Base-by-base conservation (phyloP, 2,329 filamentous ascomycete species). In the Aureobasidium sp. region DNA sequence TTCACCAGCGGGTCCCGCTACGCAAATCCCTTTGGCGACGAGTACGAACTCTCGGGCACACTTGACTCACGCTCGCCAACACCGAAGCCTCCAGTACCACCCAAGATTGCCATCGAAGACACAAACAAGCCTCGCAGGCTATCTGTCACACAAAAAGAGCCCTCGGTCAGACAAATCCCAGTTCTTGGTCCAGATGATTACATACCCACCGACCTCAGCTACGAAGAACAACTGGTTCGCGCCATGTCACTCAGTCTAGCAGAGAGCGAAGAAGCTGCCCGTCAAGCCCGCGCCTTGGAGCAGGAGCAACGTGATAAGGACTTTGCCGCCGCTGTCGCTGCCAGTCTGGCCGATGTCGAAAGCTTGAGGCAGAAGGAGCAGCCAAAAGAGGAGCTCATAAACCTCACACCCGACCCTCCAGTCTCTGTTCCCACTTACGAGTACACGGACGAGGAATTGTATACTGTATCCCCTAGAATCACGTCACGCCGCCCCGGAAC, bases 1-100 rank as follows among this genome's bases (percentile, higher is more conserved):
- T 76, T 78, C 65, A 69, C 72, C 13, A 67, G 71, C 52, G 78
- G 78, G 17, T 70, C 77, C 29, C 68, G 69, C 5, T 73, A 74
- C 29, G 73, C 74, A 1, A 77, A 80, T 57, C 78, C 79, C 5
- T 81, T 81, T 65, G 70, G 72, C 15, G 78, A 81, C 63, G 75
- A 77, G 62, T 73, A 70, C 52, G 72, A 69, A 12, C 57, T 74
- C 29, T 71, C 73, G 17, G 51, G 43, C 6, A 59, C 64, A 20
- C 55, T 63, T n/a, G 29, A 72, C 65, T 66, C 75, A 72, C 32
- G 41, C n/a, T 37, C 41, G n/a, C 43, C 41, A n/a, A 44, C 72
- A 47, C 70, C 75, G 72, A 69, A 82, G 64, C 64, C 75, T 72
- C 66, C 81, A 67, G 70, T 79, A 1, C 73, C 78, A 12, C 76